Base-by-base conservation (phyloP, 345 rosid genomes). In the Geranium rotundifolium region DNA sequence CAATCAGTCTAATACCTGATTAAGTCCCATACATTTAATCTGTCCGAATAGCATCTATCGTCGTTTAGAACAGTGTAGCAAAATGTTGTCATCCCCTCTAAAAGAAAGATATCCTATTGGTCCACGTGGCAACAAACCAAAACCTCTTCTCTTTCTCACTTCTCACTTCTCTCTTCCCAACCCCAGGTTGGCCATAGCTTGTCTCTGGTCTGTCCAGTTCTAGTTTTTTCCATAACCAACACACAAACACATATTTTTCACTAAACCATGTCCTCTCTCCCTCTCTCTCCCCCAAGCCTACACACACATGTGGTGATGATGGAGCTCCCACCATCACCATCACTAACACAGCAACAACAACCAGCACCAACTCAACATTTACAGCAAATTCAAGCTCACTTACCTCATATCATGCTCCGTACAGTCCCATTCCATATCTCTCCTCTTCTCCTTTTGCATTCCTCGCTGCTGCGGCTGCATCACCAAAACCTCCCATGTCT, bases 311-410 rank as follows among this genome's bases (percentile, higher is more conserved):
- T 63, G 70, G 54, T 74, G 80, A 73, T 78, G 72, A 77, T 82
- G 84, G 91, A 71, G 59, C 67, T 67, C 76, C 88, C 88, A 82
- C 77, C 85, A 80, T 67, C 65, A 72, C 72, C 82, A 67, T 30
- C 73, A 61, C 67, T 73, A 67, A 31, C 75, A 61, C 64, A 64
- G 60, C 71, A 72, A 69, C 63, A 75, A 60, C 73, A 71, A 73
- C 65, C 76, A 71, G 57, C 73, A 66, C 61, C 27, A 23, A 23
- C 27, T 23, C 27, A 62, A 16, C 58, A 67, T 62, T 65, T 67
- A 57, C 29, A 19, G 4, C 10, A 23, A 69, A 62, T 52, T 37
- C 62, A 54, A 19, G 20, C 19, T 46, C 61, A 29, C 50, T 29
- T 19, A 56, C n/a, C 13, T 9, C 34, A 23, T 13, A 29, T 31